A percentile compares a stretch with the other conserved stretches of the same genome.
These are phyloP conservation scores for Kitagawia praeruptora DNA, from an alignment of 129 eudicot species.

Conservation along the genomic window DNA sequence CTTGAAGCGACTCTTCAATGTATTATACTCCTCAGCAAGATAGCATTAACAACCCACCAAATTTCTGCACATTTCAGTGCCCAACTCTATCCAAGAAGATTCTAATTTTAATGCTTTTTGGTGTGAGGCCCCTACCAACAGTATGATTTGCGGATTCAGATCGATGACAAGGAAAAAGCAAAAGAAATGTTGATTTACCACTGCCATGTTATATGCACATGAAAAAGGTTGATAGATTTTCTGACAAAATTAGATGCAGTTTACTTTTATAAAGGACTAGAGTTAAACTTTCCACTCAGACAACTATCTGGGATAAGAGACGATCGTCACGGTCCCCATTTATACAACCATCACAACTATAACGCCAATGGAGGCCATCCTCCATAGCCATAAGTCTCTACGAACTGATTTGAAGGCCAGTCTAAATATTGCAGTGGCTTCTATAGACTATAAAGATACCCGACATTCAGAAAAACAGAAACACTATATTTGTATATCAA, in stretches of 20 bases:
- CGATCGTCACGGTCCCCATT: too few species aligned
- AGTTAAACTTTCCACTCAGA: not conserved
- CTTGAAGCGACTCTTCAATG: not conserved
- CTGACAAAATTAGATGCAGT: not conserved
- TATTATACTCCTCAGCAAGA: not conserved
- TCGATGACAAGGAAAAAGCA: not conserved
- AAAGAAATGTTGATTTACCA: not conserved
- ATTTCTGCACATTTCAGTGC: not conserved
- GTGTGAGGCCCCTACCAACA: not conserved
- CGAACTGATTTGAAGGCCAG: not conserved
- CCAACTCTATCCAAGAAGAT: constrained; percentile 5
- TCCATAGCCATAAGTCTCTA: not conserved
- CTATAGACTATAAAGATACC: not conserved
- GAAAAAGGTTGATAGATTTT: not conserved
- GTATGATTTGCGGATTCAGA: not conserved
- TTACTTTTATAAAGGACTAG: not conserved
- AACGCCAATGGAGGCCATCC: not conserved
- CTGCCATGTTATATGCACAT: not conserved
- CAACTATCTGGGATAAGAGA: too few species aligned
- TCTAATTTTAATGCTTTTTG: constrained; percentile 4
- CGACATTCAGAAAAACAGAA: too few species aligned
- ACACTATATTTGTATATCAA: not conserved
- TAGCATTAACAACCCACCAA: not conserved
- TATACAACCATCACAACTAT: not conserved
- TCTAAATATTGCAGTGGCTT: not conserved